These are phyloP conservation scores for Saccharomycopsis javanensis DNA, from an alignment of 805 yeast genomes.

Conservation along the genomic window DNA sequence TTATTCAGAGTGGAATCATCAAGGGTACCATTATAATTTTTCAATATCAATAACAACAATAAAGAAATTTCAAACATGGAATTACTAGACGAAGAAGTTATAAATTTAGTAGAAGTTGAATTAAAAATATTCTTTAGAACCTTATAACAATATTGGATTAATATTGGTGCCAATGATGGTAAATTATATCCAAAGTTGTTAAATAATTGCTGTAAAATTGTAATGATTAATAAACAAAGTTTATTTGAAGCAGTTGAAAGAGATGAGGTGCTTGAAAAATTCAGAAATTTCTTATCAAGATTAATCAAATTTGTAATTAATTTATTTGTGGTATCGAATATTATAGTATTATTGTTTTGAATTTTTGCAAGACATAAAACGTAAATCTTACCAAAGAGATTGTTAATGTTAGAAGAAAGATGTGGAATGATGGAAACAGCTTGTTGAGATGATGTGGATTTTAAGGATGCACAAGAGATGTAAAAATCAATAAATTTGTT, in stretches of 20 bases:
- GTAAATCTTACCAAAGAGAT: background rate
- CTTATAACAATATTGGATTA: conserved; percentile 9
- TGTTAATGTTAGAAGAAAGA: background rate
- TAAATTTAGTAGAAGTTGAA: background rate
- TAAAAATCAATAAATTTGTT: background rate
- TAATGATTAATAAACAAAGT: background rate
- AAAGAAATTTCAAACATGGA: conserved; percentile 3
- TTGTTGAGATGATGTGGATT: background rate
- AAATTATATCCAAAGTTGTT: conserved; percentile 18
- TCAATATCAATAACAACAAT: conserved; percentile 11
- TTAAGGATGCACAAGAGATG: background rate
- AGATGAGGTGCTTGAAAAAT: conserved; percentile 7
- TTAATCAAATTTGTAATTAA: conserved; percentile 24
- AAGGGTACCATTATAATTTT: conserved; percentile 9
- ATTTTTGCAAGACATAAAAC: background rate
- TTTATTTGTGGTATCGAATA: conserved; percentile 25
- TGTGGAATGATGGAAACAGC: background rate
- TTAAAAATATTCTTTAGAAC: conserved; percentile 11
- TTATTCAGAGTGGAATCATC: conserved; percentile 11
- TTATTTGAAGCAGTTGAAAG: conserved; percentile 2
- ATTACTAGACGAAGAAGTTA: background rate
- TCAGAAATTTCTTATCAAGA: conserved; percentile 16
- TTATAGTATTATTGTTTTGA: conserved; percentile 8
- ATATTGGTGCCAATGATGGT: conserved; percentile 21
- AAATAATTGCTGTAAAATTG: conserved; percentile 12